These are phyloP conservation scores for Fonsecaea monophora DNA, from an alignment of 2,329 filamentous ascomycete species.

Conservation along the genomic window DNA sequence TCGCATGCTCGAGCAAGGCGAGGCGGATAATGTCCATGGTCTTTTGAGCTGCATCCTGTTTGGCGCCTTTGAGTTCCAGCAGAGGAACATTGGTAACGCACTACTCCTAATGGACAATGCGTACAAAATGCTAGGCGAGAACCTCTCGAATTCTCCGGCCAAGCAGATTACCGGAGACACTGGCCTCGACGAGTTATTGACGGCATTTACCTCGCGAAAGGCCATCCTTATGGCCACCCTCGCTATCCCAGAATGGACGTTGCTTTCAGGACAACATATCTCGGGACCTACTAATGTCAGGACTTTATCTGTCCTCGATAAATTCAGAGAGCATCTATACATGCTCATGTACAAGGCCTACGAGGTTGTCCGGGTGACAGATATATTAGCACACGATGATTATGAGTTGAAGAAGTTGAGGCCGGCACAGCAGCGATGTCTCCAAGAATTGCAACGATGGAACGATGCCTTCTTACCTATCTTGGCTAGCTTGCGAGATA, in stretches of 20 bases:
- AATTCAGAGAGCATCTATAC: constrained; percentile 24
- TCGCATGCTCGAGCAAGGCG: constrained; percentile 12
- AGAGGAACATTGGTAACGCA: constrained; percentile 46
- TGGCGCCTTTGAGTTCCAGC: constrained; percentile 39
- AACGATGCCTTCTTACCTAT: constrained; percentile 11
- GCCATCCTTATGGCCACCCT: constrained; percentile 26
- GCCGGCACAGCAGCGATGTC: constrained; percentile 10
- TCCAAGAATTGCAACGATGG: constrained; percentile 25
- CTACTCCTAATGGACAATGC: constrained; percentile 34
- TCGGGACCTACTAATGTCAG: not conserved
- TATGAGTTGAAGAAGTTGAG: constrained; percentile 17
- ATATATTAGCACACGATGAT: constrained; percentile 17
- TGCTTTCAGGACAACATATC: not conserved
- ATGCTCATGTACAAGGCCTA: constrained; percentile 27
- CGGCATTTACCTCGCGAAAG: constrained; percentile 27
- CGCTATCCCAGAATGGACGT: constrained; percentile 22
- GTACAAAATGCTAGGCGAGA: constrained; percentile 29
- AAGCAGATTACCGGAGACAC: not conserved
- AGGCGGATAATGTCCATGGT: constrained; percentile 22
- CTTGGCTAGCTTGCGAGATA: not conserved
- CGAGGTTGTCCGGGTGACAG: constrained; percentile 25
- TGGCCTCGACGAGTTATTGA: constrained; percentile 26
- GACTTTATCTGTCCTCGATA: constrained; percentile 18
- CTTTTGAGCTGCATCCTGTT: constrained; percentile 38
- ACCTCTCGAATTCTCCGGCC: constrained; percentile 7